Evolutionary conservation across 2,329 filamentous ascomycete genomes (phyloP).

Genomic region (Curvularia eragrostidis): DNA sequence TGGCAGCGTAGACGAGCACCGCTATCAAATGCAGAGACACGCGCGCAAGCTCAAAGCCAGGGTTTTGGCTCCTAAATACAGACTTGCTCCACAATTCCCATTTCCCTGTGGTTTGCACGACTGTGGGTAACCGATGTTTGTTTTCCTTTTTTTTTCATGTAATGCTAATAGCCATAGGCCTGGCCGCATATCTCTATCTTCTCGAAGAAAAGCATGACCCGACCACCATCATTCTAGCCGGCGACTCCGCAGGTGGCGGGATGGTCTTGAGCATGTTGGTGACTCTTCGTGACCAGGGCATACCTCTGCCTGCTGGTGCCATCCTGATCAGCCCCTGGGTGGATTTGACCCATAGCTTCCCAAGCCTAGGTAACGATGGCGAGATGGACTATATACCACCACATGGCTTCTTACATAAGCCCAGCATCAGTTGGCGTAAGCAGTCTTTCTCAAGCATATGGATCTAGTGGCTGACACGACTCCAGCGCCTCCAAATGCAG

Average conservation of each 20-base stretch:
- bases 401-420: slow-evolving; percentile 87
- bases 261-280: slow-evolving; percentile 85
- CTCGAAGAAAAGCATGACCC: slow-evolving; percentile 74
- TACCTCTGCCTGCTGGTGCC: slow-evolving; percentile 86
- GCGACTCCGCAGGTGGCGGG: slow-evolving; percentile 91
- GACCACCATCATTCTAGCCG: slow-evolving; percentile 82
- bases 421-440: slow-evolving; percentile 80
- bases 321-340: slow-evolving; percentile 95
- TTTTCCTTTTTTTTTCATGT: neutral
- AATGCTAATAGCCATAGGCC: slow-evolving; percentile 31
- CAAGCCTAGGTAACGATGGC: slow-evolving; percentile 77
- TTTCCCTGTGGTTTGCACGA: slow-evolving; percentile 94
- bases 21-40: slow-evolving; percentile 97
- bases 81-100: slow-evolving; percentile 89
- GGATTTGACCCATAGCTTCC: slow-evolving; percentile 93
- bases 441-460: neutral
- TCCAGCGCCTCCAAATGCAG: slow-evolving; percentile 75
- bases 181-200: slow-evolving; percentile 86
- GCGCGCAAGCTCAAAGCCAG: slow-evolving; percentile 91
- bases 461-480: slow-evolving; percentile 8
- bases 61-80: slow-evolving; percentile 84
- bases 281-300: slow-evolving; percentile 77
- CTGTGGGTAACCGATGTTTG: slow-evolving; percentile 55
- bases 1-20: slow-evolving; percentile 92
- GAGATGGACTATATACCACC: slow-evolving; percentile 86